Percentiles rank a stretch among this genome's conserved stretches.
These are phyloP conservation scores for Alternaria alternata DNA, from an alignment of 2,329 filamentous ascomycete species.

Conservation along the genomic window DNA sequence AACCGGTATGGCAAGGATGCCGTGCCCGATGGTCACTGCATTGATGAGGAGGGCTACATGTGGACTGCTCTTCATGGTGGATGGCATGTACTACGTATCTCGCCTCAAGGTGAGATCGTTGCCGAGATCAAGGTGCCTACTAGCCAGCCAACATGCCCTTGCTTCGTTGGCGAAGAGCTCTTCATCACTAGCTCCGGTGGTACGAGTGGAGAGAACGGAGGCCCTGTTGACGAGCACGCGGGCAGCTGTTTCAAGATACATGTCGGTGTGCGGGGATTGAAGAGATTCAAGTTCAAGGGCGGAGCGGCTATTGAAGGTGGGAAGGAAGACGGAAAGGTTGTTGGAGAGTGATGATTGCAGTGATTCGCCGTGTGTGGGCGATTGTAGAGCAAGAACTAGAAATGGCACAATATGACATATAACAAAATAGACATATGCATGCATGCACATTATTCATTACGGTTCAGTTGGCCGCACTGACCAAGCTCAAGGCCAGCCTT, in stretches of 20 bases:
- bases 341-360: slow-evolving; percentile 26
- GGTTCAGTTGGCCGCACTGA: neutral
- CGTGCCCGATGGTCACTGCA: slow-evolving; percentile 82
- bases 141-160: slow-evolving; percentile 79
- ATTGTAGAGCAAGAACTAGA: neutral
- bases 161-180: slow-evolving; percentile 77
- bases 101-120: slow-evolving; percentile 72
- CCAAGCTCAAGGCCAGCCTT: neutral
- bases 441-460: neutral
- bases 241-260: slow-evolving; percentile 80
- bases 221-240: slow-evolving; percentile 68
- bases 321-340: slow-evolving; percentile 40
- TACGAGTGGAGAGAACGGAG: slow-evolving; percentile 61
- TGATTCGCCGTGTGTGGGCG: too few relatives aligned
- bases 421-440: neutral
- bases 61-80: slow-evolving; percentile 91
- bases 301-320: slow-evolving; percentile 39
- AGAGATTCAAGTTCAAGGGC: slow-evolving; percentile 49
- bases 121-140: slow-evolving; percentile 81
- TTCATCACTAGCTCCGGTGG: slow-evolving; percentile 77
- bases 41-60: slow-evolving; percentile 84
- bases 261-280: slow-evolving; percentile 72
- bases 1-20: slow-evolving; percentile 53
- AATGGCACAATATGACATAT: neutral
- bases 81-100: slow-evolving; percentile 76